phyloP scores from a whole-genome alignment of 73 alveolate genomes.

The Breviolum minutum region DNA sequence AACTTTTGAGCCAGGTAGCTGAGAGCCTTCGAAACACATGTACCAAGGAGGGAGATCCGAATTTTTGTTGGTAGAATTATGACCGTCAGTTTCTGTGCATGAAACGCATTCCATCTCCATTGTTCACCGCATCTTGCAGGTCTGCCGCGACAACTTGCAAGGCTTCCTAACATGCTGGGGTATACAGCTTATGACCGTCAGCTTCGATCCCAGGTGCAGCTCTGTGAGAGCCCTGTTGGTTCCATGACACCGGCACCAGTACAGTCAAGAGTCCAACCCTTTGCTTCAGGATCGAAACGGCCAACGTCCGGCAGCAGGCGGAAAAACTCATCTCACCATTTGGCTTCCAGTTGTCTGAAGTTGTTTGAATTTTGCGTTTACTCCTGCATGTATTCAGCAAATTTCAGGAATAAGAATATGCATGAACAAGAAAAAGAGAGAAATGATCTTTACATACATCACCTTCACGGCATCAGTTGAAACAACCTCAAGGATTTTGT shows the following conservation, averaged over 20 bases:
- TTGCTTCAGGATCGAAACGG: constrained; percentile 28
- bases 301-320: constrained; percentile 78
- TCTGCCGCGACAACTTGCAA: constrained; percentile 44
- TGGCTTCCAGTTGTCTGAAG: too few species aligned
- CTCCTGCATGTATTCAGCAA: too few species aligned
- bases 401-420: too few species aligned
- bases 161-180: constrained; percentile 79
- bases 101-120: neutral
- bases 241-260: neutral
- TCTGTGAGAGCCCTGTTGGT: neutral
- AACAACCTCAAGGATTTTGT: too few species aligned
- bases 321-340: neutral
- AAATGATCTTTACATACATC: neutral
- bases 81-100: neutral
- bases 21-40: constrained; percentile 20
- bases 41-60: neutral
- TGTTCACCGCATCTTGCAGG: neutral
- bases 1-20: too few species aligned
- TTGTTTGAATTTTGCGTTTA: too few species aligned
- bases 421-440: neutral
- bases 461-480: too few species aligned
- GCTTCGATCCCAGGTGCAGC: constrained; percentile 9
- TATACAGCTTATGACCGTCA: constrained; percentile 29
- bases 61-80: neutral
- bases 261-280: neutral